Evolutionary conservation across 2,329 filamentous ascomycete species (phyloP).

Genomic region (Raffaelea ambrosiae): DNA sequence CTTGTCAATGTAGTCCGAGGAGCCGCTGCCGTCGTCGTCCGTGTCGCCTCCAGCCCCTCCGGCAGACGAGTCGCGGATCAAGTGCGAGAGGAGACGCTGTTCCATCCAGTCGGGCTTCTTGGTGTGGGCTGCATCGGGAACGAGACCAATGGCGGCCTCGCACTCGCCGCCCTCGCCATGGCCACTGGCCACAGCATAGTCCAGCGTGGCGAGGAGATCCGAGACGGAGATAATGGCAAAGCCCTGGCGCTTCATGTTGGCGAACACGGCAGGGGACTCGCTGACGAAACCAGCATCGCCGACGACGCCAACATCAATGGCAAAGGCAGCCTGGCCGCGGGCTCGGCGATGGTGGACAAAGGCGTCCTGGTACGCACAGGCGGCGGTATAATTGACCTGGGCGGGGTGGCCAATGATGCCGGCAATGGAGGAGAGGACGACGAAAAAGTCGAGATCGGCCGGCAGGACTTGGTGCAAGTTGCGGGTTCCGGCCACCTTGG

Average conservation of each 20-base stretch:
- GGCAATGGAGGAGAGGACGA: slow-evolving; percentile 23
- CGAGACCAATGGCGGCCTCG: neutral
- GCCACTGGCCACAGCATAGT: neutral
- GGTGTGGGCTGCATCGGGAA: neutral
- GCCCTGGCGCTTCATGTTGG: neutral
- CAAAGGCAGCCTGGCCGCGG: neutral
- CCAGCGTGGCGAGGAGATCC: neutral
- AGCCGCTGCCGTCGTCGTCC: neutral
- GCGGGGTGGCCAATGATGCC: slow-evolving; percentile 25
- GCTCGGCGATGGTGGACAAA: neutral
- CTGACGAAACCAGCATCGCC: neutral
- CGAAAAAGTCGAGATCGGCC: slow-evolving; percentile 26
- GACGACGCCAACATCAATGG: neutral
- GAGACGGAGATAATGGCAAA: neutral
- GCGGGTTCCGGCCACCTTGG: slow-evolving; percentile 28
- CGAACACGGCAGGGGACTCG: neutral
- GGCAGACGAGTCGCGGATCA: neutral
- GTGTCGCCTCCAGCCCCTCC: neutral
- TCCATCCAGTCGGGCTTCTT: neutral
- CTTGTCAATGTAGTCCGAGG: neutral
- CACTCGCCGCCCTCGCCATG: neutral
- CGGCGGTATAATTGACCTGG: slow-evolving; percentile 33
- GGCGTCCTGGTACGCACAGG: slow-evolving; percentile 31
- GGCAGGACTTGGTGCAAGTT: slow-evolving; percentile 23
- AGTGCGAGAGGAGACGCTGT: neutral